Percentiles rank a stretch among this genome's conserved stretches.
phyloP scores from a whole-genome alignment of 768 basidiomycete species.

The Kwoniella sp. region DNA sequence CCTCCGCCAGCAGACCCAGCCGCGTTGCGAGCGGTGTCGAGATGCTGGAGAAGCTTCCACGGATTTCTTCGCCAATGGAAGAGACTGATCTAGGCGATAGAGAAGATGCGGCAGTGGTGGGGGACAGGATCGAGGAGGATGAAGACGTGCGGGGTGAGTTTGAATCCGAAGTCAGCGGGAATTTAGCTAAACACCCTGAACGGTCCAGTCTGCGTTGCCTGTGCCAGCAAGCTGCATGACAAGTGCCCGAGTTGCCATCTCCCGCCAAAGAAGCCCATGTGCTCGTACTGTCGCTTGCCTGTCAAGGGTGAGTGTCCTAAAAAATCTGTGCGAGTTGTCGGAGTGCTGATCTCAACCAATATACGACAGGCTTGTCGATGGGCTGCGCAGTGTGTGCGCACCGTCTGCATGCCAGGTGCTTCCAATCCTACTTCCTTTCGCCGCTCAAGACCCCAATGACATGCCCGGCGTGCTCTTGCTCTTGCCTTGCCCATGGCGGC shows the following conservation, averaged over 20 bases:
- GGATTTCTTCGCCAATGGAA: too few relatives aligned
- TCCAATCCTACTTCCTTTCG: constrained; percentile 15
- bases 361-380: constrained; percentile 28
- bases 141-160: too few relatives aligned
- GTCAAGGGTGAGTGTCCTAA: constrained; percentile 42
- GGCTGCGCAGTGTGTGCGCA: constrained; percentile 34
- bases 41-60: not conserved
- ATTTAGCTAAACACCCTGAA: too few relatives aligned
- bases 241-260: constrained; percentile 29
- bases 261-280: constrained; percentile 17
- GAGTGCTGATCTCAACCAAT: too few relatives aligned
- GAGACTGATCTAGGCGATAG: too few relatives aligned
- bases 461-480: constrained; percentile 29
- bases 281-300: constrained; percentile 44
- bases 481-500: constrained; percentile 21
- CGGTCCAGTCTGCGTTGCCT: constrained; percentile 19
- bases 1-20: not conserved
- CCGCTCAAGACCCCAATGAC: constrained; percentile 2
- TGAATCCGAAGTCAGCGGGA: too few relatives aligned
- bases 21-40: constrained; percentile 9
- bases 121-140: too few relatives aligned
- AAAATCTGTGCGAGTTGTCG: too few relatives aligned
- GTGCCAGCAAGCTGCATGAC: constrained; percentile 7
- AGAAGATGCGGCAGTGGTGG: too few relatives aligned
- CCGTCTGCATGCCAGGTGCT: constrained; percentile 30